Evolutionary conservation across 2,329 filamentous ascomycete genomes (phyloP), one percentile per base, ranked within the genome.

Genomic region (Neophaeococcomyces aloes): DNA sequence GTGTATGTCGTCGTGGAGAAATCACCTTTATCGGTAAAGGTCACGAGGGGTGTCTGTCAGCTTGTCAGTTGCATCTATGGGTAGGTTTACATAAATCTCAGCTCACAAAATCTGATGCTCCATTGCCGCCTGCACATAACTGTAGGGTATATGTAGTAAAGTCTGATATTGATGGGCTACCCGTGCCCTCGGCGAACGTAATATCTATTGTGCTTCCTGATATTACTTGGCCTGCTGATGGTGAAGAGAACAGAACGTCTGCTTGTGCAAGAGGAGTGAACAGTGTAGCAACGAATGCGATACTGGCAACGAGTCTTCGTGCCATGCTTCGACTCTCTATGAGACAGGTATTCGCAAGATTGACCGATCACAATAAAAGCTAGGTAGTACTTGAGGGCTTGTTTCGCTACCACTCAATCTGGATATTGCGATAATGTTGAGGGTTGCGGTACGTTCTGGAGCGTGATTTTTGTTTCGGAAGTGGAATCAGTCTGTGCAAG

Each of bases 51-150:
- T 14, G 38, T 41, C 36, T 38, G 36, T 13, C 11, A 29, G 36
- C 6, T 4, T 15, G n/a, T 4, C 5, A 18, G 25, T 27, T 25
- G 36, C 23, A 25, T 6, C 8, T 42, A 34, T 42, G 30, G n/a
- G 29, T 21, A 29, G 33, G 47, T 32, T n/a, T 30, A 27, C 5
- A 33, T 56, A 53, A 46, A 29, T 25, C 10, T 10, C n/a, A 4
- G 18, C 52, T 39, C 60, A 76, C 68, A 64, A 69, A 65, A 47
- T 64, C 63, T 43, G 59, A 62, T 14, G 60, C 63, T 2, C 65
- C 61, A 56, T 79, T 75, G 35, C 77, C 75, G 43, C 79, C 79
- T 5, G 75, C 72, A 54, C 75, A 76, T 17, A 83, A 63, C 51
- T 72, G 74, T 37, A 83, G 59, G 48, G 74, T 65, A 58, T 78